These are phyloP conservation scores for Fusarium metavorans DNA, from an alignment of 2,329 filamentous ascomycete genomes.

Conservation along the genomic window DNA sequence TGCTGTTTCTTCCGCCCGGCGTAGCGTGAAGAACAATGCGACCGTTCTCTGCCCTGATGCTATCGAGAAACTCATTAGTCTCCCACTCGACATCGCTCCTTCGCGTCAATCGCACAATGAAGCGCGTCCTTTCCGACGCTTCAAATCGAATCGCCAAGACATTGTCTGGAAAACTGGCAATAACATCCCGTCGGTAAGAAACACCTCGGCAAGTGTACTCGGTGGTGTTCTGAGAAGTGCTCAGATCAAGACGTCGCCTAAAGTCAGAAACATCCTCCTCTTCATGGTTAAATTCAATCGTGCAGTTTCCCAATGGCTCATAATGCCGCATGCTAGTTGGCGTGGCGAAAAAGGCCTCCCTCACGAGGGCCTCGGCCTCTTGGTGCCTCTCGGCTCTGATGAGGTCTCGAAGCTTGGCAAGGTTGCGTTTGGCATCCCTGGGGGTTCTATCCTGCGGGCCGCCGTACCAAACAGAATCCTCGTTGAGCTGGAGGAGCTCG, in stretches of 20 bases:
- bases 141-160: constrained; percentile 46
- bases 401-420: constrained; percentile 34
- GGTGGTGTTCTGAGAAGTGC: constrained; percentile 50
- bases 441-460: constrained; percentile 58
- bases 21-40: constrained; percentile 36
- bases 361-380: constrained; percentile 40
- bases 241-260: constrained; percentile 54
- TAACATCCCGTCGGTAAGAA: constrained; percentile 49
- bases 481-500: constrained; percentile 57
- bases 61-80: constrained; percentile 43
- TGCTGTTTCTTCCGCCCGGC: constrained; percentile 37
- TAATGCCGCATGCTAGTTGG: constrained; percentile 46
- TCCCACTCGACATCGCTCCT: constrained; percentile 38
- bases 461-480: constrained; percentile 62
- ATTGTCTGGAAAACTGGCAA: constrained; percentile 57
- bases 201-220: constrained; percentile 52
- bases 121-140: constrained; percentile 35
- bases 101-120: constrained; percentile 42
- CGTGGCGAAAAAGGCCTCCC: constrained; percentile 40
- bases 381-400: constrained; percentile 40
- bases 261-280: constrained; percentile 48
- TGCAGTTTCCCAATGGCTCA: constrained; percentile 49
- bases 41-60: constrained; percentile 29
- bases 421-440: constrained; percentile 38
- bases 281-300: constrained; percentile 53